Evolutionary conservation across 441 rosid species (phyloP).

Genomic region (Raphanus hybrid): DNA sequence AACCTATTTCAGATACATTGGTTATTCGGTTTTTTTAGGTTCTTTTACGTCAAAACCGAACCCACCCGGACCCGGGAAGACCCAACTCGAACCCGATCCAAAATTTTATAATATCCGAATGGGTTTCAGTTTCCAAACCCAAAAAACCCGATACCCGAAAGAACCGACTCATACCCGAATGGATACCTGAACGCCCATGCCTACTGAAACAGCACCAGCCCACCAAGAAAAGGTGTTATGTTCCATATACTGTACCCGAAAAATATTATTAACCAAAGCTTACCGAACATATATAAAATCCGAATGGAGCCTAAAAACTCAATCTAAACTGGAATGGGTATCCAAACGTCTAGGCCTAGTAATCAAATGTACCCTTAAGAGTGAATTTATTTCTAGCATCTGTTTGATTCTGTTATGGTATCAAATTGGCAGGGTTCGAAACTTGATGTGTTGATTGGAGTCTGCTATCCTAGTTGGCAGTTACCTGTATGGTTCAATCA

Average conservation of each 20-base stretch:
- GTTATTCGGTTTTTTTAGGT: too few species aligned
- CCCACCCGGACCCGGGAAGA: too few species aligned
- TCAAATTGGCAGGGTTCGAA: slow-evolving; percentile 18
- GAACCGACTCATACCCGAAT: too few species aligned
- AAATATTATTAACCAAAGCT: background rate
- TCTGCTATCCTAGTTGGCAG: slow-evolving; percentile 35
- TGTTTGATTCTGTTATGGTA: background rate
- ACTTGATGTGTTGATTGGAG: slow-evolving; percentile 12
- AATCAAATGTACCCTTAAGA: background rate
- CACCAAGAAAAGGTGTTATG: background rate
- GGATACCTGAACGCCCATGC: too few species aligned
- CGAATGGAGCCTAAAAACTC: background rate
- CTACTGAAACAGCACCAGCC: background rate
- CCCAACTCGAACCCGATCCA: too few species aligned
- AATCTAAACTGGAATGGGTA: background rate
- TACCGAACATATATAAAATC: background rate
- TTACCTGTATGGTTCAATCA: slow-evolving; percentile 34
- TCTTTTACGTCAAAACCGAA: too few species aligned
- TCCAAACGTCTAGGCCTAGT: background rate
- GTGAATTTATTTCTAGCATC: background rate
- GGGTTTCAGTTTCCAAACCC: too few species aligned
- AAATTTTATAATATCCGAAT: too few species aligned
- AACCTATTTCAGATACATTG: too few species aligned
- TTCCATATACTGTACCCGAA: background rate
- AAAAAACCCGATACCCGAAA: too few species aligned